Evolutionary conservation across 2,329 filamentous ascomycete genomes (phyloP).

Genomic region (Myotisia sp.): DNA sequence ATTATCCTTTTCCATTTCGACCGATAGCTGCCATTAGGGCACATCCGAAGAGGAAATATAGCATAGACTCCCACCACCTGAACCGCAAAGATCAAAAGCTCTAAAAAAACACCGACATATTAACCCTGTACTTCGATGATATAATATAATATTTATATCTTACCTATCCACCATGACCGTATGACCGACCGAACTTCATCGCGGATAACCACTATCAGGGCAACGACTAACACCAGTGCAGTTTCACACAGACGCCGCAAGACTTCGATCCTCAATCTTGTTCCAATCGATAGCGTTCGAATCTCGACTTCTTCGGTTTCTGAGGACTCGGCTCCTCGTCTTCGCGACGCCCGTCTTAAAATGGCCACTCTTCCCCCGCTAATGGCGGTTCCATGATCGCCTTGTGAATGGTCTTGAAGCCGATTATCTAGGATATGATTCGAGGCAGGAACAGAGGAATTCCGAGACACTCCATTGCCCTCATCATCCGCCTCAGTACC

Average conservation of each 20-base stretch:
- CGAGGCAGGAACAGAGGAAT: conserved; percentile 59
- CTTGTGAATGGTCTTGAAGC: neutral
- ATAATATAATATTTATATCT: neutral
- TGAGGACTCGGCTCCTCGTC: neutral
- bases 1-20: conserved; percentile 22
- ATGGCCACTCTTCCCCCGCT: neutral
- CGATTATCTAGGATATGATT: conserved; percentile 1
- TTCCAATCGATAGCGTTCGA: conserved; percentile 15
- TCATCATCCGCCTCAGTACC: conserved; percentile 94
- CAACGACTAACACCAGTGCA: conserved; percentile 39
- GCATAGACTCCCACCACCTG: conserved; percentile 22
- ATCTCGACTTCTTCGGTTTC: conserved; percentile 16
- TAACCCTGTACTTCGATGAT: neutral
- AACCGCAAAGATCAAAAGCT: conserved; percentile 22
- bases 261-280: conserved; percentile 28
- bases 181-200: conserved; percentile 20
- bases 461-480: conserved; percentile 58
- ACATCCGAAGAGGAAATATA: conserved; percentile 47
- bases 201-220: conserved; percentile 29
- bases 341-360: neutral
- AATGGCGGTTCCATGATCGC: neutral
- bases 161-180: conserved; percentile 28
- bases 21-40: conserved; percentile 9
- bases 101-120: conserved; percentile 16
- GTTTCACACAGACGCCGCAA: conserved; percentile 40